Evolutionary conservation across 192 early-diverging fungal genomes (phyloP).

Genomic region (Linnemannia zychae): DNA sequence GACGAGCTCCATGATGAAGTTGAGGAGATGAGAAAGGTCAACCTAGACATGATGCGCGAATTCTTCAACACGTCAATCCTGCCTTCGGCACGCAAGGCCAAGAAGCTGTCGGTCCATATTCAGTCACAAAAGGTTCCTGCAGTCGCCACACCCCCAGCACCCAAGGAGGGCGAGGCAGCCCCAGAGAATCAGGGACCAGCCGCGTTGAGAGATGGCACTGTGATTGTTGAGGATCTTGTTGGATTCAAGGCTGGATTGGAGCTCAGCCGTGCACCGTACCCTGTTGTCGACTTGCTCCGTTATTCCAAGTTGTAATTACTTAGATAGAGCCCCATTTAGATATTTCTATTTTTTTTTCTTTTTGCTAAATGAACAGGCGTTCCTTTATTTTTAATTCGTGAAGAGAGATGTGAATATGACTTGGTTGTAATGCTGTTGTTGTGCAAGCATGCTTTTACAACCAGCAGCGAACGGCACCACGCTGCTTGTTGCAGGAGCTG

Average conservation of each 20-base stretch:
- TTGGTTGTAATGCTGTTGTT: no score
- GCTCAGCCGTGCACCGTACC: slow-evolving; percentile 59
- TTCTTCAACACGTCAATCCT: slow-evolving; percentile 74
- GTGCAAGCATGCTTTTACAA: no score
- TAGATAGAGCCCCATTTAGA: neutral
- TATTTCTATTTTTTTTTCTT: neutral
- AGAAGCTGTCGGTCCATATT: slow-evolving; percentile 80
- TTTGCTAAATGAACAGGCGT: neutral
- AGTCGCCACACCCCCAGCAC: slow-evolving; percentile 28
- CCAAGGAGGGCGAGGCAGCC: slow-evolving; percentile 40
- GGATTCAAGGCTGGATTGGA: slow-evolving; percentile 65
- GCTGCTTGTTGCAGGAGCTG: no score
- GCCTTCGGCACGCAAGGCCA: slow-evolving; percentile 61
- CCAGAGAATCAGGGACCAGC: slow-evolving; percentile 21
- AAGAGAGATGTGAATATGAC: no score
- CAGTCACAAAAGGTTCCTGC: slow-evolving; percentile 66
- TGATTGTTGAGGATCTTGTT: slow-evolving; percentile 60
- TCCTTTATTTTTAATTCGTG: neutral
- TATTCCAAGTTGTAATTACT: slow-evolving; percentile 34
- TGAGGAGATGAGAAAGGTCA: slow-evolving; percentile 62
- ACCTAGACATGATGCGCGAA: slow-evolving; percentile 61
- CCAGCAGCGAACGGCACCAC: no score
- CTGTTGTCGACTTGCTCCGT: slow-evolving; percentile 47
- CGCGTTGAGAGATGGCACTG: slow-evolving; percentile 52
- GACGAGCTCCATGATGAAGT: slow-evolving; percentile 77